These are phyloP conservation scores for Clausena lansium DNA, from an alignment of 345 rosid genomes.

Conservation along the genomic window DNA sequence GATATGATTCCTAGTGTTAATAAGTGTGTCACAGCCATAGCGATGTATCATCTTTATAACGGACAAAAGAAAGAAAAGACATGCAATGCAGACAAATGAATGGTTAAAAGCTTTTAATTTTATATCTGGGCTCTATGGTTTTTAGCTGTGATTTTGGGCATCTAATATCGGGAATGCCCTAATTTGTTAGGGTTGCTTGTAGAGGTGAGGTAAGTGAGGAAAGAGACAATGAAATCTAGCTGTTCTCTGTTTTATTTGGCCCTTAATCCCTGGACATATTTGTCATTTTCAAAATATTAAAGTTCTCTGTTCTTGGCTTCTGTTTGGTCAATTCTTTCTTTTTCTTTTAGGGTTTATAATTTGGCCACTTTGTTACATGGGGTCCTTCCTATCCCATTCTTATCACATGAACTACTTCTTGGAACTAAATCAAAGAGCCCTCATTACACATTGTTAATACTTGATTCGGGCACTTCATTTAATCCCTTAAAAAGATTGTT, in stretches of 20 bases:
- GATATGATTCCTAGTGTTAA: neutral
- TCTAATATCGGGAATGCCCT: neutral
- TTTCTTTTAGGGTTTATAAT: neutral
- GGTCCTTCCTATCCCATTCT: neutral
- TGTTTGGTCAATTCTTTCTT: conserved; percentile 29
- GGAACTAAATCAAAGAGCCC: neutral
- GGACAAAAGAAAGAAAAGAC: conserved; percentile 16
- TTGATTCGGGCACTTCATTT: neutral
- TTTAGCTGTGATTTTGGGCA: neutral
- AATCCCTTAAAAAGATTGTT: neutral
- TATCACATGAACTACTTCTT: neutral
- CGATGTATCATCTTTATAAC: neutral
- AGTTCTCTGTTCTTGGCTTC: conserved; percentile 22
- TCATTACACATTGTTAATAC: neutral
- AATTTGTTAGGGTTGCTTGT: neutral
- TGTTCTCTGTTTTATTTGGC: conserved; percentile 22
- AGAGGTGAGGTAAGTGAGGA: conserved; percentile 12
- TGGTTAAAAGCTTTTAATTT: neutral
- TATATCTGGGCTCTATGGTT: conserved; percentile 15
- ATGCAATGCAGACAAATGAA: conserved; percentile 13
- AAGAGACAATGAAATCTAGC: conserved; percentile 32
- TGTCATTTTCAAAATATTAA: conserved; percentile 30
- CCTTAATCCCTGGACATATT: conserved; percentile 30
- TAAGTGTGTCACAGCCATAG: neutral
- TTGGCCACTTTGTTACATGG: neutral